Evolutionary conservation across 306 rosid species (phyloP).

Genomic region (Lathyrus tuberosus): DNA sequence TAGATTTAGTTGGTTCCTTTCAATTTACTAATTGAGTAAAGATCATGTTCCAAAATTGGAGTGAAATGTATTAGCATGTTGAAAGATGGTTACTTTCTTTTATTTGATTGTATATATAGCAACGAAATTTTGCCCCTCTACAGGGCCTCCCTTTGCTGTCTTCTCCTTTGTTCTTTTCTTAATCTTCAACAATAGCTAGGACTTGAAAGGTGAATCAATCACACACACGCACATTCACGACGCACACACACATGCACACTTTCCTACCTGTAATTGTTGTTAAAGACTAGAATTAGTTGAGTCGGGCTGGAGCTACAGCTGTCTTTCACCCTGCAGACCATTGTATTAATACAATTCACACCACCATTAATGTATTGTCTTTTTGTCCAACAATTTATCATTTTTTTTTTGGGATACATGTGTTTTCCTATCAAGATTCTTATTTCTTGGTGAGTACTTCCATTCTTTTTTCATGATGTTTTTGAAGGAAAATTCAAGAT

Average conservation of each 20-base stretch:
- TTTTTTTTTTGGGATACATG: neutral
- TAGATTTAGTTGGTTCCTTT: slow-evolving; percentile 40
- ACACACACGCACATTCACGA: too few relatives aligned
- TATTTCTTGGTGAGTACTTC: neutral
- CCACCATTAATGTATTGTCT: slow-evolving; percentile 31
- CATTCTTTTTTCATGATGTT: neutral
- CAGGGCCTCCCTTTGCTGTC: slow-evolving; percentile 6
- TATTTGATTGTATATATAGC: slow-evolving; percentile 52
- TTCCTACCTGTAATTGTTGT: slow-evolving; percentile 39
- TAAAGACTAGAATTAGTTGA: slow-evolving; percentile 31
- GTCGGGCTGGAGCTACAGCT: slow-evolving; percentile 28
- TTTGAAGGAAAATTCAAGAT: slow-evolving; percentile 20
- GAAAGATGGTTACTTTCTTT: slow-evolving; percentile 37
- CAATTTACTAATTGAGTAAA: slow-evolving; percentile 30
- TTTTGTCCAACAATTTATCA: slow-evolving; percentile 8
- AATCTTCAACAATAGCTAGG: slow-evolving; percentile 36
- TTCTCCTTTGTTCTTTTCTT: slow-evolving; percentile 28
- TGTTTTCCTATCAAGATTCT: slow-evolving; percentile 23
- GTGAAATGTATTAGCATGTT: slow-evolving; percentile 29
- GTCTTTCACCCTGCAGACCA: slow-evolving; percentile 7
- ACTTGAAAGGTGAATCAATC: neutral
- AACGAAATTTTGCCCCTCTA: slow-evolving; percentile 27
- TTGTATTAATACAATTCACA: slow-evolving; percentile 38
- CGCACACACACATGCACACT: neutral
- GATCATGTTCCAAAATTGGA: slow-evolving; percentile 34